phyloP scores from a whole-genome alignment of 495 filamentous ascomycete genomes.

The Hypoxylon fuscum region DNA sequence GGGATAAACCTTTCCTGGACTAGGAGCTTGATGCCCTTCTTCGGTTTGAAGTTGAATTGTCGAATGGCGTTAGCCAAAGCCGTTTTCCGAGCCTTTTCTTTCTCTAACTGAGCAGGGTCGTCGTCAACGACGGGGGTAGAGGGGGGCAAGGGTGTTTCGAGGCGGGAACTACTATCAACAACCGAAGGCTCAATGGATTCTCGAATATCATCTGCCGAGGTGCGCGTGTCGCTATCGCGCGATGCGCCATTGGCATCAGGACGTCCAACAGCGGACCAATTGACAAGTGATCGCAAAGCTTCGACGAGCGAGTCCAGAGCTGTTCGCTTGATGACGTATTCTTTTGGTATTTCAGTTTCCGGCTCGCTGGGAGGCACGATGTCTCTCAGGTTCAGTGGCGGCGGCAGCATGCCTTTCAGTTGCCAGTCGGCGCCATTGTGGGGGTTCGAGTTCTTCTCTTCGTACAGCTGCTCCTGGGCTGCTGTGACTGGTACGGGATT shows the following conservation, averaged over 20 bases:
- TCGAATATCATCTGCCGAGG: constrained; percentile 78
- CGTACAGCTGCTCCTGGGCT: constrained; percentile 82
- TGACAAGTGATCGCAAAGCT: constrained; percentile 85
- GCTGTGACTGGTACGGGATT: constrained; percentile 76
- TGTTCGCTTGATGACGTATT: constrained; percentile 87
- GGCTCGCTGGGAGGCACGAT: constrained; percentile 67
- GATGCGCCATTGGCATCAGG: constrained; percentile 63
- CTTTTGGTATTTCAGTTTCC: constrained; percentile 76
- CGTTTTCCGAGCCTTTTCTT: constrained; percentile 91
- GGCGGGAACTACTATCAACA: constrained; percentile 57
- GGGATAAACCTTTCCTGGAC: constrained; percentile 86
- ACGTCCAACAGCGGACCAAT: constrained; percentile 77
- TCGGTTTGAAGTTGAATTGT: constrained; percentile 98
- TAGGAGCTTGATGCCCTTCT: constrained; percentile 86
- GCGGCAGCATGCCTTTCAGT: constrained; percentile 81
- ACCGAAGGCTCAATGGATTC: constrained; percentile 79
- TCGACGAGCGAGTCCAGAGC: constrained; percentile 89
- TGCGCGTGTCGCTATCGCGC: constrained; percentile 63
- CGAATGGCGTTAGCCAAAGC: constrained; percentile 86
- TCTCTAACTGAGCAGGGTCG: constrained; percentile 90
- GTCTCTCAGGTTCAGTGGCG: constrained; percentile 80
- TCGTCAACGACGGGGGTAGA: constrained; percentile 84
- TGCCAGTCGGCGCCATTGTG: constrained; percentile 76
- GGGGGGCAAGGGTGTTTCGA: constrained; percentile 70
- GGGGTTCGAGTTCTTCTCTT: constrained; percentile 75